Base-by-base conservation (phyloP, 768 basidiomycete species). In the Pleurotus giganteus region DNA sequence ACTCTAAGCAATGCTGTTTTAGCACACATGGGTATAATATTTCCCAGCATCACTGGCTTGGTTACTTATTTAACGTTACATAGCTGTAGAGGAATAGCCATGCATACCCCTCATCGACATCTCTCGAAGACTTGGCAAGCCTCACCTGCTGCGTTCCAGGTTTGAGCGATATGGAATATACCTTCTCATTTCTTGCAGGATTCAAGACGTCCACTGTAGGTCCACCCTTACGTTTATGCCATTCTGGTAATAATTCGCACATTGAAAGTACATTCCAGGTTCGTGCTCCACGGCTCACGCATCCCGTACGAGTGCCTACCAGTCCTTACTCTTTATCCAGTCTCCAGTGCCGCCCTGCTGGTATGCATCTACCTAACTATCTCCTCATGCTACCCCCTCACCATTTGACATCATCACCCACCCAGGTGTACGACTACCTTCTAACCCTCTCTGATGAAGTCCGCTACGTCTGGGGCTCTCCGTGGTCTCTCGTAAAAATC, bases 401-500 rank as follows among this genome's bases (percentile, higher is more conserved):
- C 11, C 13, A 27, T 28, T 24, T 29, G 17, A 15, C 47, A 27
- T 11, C 15, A 24, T 29, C 23, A 15, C 9, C 4, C 29, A 19
- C 13, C 46, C 21, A 54, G 44, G 17, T 51, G 21, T 34, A 53
- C 34, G 45, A 56, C 17, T 56, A 43, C 31, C 27, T 32, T 19
- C 26, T 42, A 28, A 56, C 44, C 19, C n/a, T 54, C 9, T 29
- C 27, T n/a, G 42, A 34, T 19, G 53, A 54, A 32, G 44, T 19
- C 15, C 15, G 27, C 9, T 15, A 45, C n/a, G 45, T 54, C 13
- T 54, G 53, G 53, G 21, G 19, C 27, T 39, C 39, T 7, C 42
- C 39, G 12, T 54, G 53, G 53, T 45, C 21, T 23, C 41, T 54
- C 12, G 53, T 42, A 27, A 54, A 43, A 45, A 17, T 44, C 15